These are phyloP conservation scores for Draba incana DNA, from an alignment of 345 rosid genomes.

Conservation along the genomic window DNA sequence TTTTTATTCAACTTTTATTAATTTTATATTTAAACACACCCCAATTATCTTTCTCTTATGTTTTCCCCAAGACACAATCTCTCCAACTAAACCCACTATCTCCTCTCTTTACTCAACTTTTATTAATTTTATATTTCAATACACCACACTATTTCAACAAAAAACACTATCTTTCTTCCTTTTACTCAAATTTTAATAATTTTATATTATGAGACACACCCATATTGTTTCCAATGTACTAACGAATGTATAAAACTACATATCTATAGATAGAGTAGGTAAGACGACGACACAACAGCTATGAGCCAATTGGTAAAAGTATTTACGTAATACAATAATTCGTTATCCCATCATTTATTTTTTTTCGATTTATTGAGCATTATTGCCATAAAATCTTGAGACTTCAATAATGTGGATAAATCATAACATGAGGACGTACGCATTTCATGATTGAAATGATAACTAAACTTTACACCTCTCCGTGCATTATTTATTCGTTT, in stretches of 20 bases:
- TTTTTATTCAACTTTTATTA: too few relatives aligned
- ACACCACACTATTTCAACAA: too few relatives aligned
- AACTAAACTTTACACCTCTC: conserved; percentile 4
- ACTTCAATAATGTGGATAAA: conserved; percentile 27
- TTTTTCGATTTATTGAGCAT: conserved; percentile 3
- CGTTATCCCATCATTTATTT: not conserved
- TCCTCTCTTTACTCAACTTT: too few relatives aligned
- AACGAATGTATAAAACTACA: conserved; percentile 12
- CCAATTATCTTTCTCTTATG: too few relatives aligned
- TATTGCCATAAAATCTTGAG: not conserved
- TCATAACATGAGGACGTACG: conserved; percentile 29
- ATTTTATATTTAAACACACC: too few relatives aligned
- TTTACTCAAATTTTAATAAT: too few relatives aligned
- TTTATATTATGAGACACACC: too few relatives aligned
- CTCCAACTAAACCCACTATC: too few relatives aligned
- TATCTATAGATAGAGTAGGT: conserved; percentile 8
- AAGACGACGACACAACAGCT: conserved; percentile 30
- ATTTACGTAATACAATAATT: not conserved
- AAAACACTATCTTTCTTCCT: too few relatives aligned
- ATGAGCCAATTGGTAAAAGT: not conserved
- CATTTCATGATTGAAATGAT: conserved; percentile 30
- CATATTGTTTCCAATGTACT: too few relatives aligned
- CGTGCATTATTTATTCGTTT: conserved; percentile 24
- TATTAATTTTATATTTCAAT: too few relatives aligned
- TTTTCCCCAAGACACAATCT: too few relatives aligned